Evolutionary conservation across 2,329 filamentous ascomycete genomes (phyloP).

Genomic region (Alternaria solani): DNA sequence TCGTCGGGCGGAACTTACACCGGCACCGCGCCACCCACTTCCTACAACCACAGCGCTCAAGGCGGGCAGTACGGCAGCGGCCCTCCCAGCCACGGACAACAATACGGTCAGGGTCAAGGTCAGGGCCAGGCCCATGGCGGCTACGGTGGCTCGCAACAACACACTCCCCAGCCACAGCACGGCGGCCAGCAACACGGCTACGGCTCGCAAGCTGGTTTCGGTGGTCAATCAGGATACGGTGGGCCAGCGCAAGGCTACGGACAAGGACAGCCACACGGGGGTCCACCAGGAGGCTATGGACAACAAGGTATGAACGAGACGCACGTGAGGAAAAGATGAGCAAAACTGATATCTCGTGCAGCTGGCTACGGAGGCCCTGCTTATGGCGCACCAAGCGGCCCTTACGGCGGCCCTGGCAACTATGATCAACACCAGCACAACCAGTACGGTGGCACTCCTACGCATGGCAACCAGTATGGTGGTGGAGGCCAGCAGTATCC

Average conservation of each 20-base stretch:
- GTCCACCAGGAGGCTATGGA: constrained; percentile 32
- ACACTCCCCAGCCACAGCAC: constrained; percentile 17
- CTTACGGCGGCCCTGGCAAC: constrained; percentile 39
- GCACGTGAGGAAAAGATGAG: neutral
- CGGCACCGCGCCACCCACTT: constrained; percentile 69
- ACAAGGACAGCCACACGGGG: constrained; percentile 14
- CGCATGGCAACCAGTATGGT: constrained; percentile 23
- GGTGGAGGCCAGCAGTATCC: constrained; percentile 26
- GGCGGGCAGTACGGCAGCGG: constrained; percentile 31
- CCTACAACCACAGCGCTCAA: constrained; percentile 60
- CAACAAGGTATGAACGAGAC: constrained; percentile 27
- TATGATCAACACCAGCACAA: constrained; percentile 46
- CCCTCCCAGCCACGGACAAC: constrained; percentile 33
- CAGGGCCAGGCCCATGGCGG: constrained; percentile 23
- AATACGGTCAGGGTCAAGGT: constrained; percentile 9
- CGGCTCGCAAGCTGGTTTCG: constrained; percentile 35
- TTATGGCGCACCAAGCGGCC: constrained; percentile 27
- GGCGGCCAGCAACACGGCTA: constrained; percentile 21
- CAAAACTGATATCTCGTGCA: constrained; percentile 13
- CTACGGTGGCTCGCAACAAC: constrained; percentile 24
- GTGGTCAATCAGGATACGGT: constrained; percentile 33
- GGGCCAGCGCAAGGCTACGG: constrained; percentile 12
- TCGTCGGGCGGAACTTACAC: constrained; percentile 63
- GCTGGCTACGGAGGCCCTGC: constrained; percentile 46
- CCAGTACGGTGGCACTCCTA: constrained; percentile 27